phyloP scores from a whole-genome alignment of 768 basidiomycete genomes.

The Pleurotus giganteus region DNA sequence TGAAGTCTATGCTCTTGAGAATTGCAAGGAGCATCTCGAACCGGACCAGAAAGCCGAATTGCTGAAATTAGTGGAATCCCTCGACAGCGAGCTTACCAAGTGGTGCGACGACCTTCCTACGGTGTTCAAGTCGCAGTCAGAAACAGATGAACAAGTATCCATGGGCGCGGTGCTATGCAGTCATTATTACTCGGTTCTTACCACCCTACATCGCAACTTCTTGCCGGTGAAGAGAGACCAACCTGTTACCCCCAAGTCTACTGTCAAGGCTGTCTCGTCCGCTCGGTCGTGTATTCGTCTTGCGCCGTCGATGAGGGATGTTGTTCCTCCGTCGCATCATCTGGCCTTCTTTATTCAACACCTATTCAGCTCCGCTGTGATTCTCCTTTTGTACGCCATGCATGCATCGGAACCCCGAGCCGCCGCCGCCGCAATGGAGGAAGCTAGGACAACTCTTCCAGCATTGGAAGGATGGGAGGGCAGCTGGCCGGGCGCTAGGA shows the following conservation, averaged over 20 bases:
- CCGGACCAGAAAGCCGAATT: conserved; percentile 72
- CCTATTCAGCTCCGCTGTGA: conserved; percentile 85
- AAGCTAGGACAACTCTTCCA: conserved; percentile 68
- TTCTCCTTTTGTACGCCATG: conserved; percentile 84
- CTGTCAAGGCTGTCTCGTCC: conserved; percentile 76
- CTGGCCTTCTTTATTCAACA: conserved; percentile 89
- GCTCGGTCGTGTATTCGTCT: conserved; percentile 84
- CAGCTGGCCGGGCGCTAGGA: conserved; percentile 83
- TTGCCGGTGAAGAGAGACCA: conserved; percentile 77
- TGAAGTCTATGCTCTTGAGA: conserved; percentile 80
- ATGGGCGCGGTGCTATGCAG: conserved; percentile 86
- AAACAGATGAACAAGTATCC: conserved; percentile 77
- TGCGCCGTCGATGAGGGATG: conserved; percentile 80
- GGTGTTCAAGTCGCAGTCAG: conserved; percentile 70
- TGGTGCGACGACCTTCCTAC: conserved; percentile 82
- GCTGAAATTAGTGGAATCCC: conserved; percentile 72
- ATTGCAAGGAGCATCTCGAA: conserved; percentile 69
- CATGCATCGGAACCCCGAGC: conserved; percentile 67
- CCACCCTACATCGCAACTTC: conserved; percentile 86
- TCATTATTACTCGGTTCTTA: conserved; percentile 86
- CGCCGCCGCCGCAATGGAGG: conserved; percentile 75
- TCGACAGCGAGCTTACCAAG: conserved; percentile 73
- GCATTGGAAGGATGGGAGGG: conserved; percentile 83
- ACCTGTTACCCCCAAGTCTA: conserved; percentile 66
- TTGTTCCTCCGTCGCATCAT: conserved; percentile 83